A percentile compares a stretch with the other conserved stretches of the same genome.
phyloP scores from a whole-genome alignment of 805 yeast species.

The Jamesozyma rosinii region DNA sequence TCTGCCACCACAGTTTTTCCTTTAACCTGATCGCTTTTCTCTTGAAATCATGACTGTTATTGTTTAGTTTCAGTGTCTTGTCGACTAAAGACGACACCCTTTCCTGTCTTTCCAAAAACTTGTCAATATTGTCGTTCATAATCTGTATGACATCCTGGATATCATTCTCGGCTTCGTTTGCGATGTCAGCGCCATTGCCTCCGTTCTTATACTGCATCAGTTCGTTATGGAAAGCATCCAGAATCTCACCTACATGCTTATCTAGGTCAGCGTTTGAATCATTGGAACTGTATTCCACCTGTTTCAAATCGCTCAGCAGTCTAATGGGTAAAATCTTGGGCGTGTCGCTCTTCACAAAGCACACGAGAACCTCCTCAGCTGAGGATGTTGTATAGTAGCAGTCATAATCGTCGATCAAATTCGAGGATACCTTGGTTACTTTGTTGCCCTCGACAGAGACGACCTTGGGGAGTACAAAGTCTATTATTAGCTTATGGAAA shows the following conservation, averaged over 20 bases:
- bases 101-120: slow-evolving; percentile 68
- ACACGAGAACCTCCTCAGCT: slow-evolving; percentile 15
- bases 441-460: slow-evolving; percentile 26
- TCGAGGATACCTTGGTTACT: slow-evolving; percentile 27
- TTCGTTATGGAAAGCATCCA: slow-evolving; percentile 26
- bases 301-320: slow-evolving; percentile 25
- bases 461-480: slow-evolving; percentile 27
- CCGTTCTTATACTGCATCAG: slow-evolving; percentile 13
- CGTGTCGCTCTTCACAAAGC: slow-evolving; percentile 19
- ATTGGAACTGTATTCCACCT: slow-evolving; percentile 12
- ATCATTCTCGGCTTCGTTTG: slow-evolving; percentile 24
- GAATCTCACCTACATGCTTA: slow-evolving; percentile 19
- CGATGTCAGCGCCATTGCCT: slow-evolving; percentile 3
- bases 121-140: slow-evolving; percentile 32
- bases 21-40: slow-evolving; percentile 55
- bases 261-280: slow-evolving; percentile 19
- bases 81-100: slow-evolving; percentile 61
- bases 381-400: slow-evolving; percentile 26
- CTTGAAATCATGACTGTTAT: slow-evolving; percentile 59
- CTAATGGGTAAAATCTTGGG: slow-evolving; percentile 30
- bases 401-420: slow-evolving; percentile 28
- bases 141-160: slow-evolving; percentile 27
- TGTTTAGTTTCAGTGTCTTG: slow-evolving; percentile 66
- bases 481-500: slow-evolving; percentile 23
- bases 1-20: slow-evolving; percentile 63